Evolutionary conservation across 1,284 basidiomycete species (phyloP).

Genomic region (Ganoderma leucocontextum): DNA sequence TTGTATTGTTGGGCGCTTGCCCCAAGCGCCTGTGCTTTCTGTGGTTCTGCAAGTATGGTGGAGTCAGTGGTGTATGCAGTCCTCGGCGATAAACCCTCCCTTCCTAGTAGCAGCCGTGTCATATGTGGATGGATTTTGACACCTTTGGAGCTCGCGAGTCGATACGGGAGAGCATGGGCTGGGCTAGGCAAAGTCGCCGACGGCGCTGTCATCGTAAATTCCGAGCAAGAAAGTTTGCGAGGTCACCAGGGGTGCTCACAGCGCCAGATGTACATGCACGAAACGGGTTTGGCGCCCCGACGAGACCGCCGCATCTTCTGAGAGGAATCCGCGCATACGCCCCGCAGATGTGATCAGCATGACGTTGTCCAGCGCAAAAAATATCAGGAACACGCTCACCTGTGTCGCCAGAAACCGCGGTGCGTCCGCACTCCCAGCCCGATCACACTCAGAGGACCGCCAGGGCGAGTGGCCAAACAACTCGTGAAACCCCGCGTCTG

Average conservation of each 20-base stretch:
- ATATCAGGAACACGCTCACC: background rate
- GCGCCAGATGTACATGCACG: background rate
- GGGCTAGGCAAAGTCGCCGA: background rate
- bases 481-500: background rate
- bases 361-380: background rate
- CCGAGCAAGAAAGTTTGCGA: conserved; percentile 2
- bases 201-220: background rate
- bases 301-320: conserved; percentile 7
- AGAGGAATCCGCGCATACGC: background rate
- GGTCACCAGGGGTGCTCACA: conserved; percentile 8
- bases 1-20: background rate
- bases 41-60: background rate
- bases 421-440: background rate
- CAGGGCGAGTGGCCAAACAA: conserved; percentile 3
- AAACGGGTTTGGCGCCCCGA: conserved; percentile 3
- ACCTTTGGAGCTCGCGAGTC: background rate
- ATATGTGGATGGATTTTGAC: background rate
- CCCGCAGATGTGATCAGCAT: background rate
- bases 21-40: background rate
- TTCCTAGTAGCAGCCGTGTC: too few relatives aligned
- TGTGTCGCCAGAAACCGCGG: background rate
- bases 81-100: background rate
- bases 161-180: background rate
- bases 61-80: background rate
- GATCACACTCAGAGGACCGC: background rate